Percentiles rank a stretch among this genome's conserved stretches.
phyloP scores from a whole-genome alignment of 106 monocot species.

The Xerophyta viscosa region DNA sequence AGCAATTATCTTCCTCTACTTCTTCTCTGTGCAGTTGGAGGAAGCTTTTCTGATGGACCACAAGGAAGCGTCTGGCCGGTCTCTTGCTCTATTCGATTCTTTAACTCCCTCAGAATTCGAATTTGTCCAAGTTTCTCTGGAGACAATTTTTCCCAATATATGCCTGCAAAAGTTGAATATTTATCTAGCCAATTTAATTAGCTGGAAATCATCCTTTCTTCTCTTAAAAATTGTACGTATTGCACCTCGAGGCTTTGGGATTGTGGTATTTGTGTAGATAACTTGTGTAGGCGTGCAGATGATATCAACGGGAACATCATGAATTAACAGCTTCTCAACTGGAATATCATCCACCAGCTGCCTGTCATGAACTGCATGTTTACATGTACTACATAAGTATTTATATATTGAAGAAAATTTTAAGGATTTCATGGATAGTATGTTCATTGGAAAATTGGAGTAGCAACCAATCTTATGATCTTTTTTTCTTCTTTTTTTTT shows the following conservation, averaged over 20 bases:
- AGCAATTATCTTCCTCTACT: conserved; percentile 4
- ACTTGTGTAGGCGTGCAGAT: conserved; percentile 90
- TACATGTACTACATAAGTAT: no score
- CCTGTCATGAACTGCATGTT: conserved; percentile 64
- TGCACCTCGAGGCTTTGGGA: conserved; percentile 85
- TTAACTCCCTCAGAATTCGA: conserved; percentile 70
- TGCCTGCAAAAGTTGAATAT: conserved; percentile 27
- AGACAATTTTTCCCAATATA: conserved; percentile 92
- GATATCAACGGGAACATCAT: conserved; percentile 87
- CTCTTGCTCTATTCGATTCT: conserved; percentile 60
- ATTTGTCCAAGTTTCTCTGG: conserved; percentile 84
- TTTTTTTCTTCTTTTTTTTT: no score
- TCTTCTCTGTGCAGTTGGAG: conserved; percentile 58
- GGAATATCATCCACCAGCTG: conserved; percentile 91
- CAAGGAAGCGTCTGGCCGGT: conserved; percentile 55
- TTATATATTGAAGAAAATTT: no score
- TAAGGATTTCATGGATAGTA: no score
- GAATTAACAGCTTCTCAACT: conserved; percentile 64
- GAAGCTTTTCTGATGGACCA: conserved; percentile 83
- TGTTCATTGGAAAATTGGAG: neutral
- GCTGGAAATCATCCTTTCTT: no score
- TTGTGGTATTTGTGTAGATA: conserved; percentile 72
- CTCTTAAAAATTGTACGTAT: neutral
- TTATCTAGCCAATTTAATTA: neutral
- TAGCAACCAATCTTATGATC: neutral